These are phyloP conservation scores for Tremellales sp. DNA, from an alignment of 1,284 basidiomycete species.

Conservation along the genomic window DNA sequence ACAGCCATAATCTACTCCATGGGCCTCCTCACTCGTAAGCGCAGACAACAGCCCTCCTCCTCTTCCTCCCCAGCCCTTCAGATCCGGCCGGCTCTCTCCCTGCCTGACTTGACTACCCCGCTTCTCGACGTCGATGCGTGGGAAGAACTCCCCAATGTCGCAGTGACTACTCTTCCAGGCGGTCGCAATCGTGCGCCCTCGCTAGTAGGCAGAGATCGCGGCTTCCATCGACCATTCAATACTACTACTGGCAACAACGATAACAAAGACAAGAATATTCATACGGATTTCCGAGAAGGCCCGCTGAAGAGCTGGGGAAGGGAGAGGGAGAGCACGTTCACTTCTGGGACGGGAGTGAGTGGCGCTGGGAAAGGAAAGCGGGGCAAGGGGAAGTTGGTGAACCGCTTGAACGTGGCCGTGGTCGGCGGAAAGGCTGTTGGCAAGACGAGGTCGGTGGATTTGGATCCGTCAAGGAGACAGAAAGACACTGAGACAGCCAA, in stretches of 20 bases:
- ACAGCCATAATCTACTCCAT: too few relatives aligned
- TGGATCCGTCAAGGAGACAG: neutral
- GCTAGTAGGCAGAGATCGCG: neutral
- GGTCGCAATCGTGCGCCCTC: conserved; percentile 9
- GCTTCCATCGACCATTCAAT: conserved; percentile 37
- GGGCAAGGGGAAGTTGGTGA: conserved; percentile 20
- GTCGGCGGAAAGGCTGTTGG: conserved; percentile 37
- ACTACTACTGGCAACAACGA: conserved; percentile 15
- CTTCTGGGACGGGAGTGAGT: neutral
- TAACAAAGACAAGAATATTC: conserved; percentile 3
- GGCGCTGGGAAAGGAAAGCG: neutral
- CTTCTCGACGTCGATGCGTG: conserved; percentile 35
- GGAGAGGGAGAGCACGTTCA: conserved; percentile 9
- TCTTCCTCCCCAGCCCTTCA: neutral
- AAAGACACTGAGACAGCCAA: neutral
- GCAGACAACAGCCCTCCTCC: neutral
- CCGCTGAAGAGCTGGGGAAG: neutral
- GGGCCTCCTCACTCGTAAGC: too few relatives aligned
- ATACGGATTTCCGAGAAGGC: neutral
- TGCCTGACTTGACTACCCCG: conserved; percentile 37
- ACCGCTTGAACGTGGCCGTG: conserved; percentile 35
- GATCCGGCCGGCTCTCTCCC: conserved; percentile 31
- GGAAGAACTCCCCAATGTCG: conserved; percentile 24
- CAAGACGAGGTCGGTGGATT: conserved; percentile 38
- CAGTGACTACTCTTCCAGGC: neutral